Conservation (phyloP, 1,284 basidiomycete species). For the Melampsora americana region DNA sequence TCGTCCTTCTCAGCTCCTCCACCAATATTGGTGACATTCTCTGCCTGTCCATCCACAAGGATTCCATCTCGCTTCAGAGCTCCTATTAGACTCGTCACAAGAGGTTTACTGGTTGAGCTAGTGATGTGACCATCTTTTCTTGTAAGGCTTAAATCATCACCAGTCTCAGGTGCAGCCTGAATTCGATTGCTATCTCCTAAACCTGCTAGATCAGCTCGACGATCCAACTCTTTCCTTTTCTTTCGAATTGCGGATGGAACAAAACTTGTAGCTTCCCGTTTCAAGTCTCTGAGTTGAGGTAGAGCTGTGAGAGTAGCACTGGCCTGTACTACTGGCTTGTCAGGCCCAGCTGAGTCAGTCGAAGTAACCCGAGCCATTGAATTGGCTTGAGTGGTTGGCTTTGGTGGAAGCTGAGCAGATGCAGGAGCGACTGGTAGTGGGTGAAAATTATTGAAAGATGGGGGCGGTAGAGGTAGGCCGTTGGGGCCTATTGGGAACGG, state of each 20-base stretch:
- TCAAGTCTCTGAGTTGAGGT: conserved; percentile 52
- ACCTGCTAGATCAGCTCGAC: conserved; percentile 47
- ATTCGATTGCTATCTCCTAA: conserved; percentile 48
- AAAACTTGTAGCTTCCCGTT: conserved; percentile 51
- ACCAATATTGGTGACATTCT: not conserved
- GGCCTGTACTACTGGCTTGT: conserved; percentile 23
- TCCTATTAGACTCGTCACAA: conserved; percentile 18
- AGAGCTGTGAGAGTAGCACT: conserved; percentile 49
- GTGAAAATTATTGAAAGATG: conserved; percentile 21
- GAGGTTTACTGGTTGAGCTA: conserved; percentile 6
- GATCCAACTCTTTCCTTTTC: conserved; percentile 48
- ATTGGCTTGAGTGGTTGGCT: not conserved
- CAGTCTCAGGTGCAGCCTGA: conserved; percentile 48
- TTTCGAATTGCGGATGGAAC: conserved; percentile 51
- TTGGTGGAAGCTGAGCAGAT: conserved; percentile 36
- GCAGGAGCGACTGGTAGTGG: conserved; percentile 24
- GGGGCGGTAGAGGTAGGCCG: conserved; percentile 38
- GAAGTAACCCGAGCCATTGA: not conserved
- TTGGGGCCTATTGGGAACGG: conserved; percentile 39
- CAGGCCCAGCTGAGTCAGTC: not conserved
- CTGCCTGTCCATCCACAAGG: conserved; percentile 7
- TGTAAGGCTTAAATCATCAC: conserved; percentile 15
- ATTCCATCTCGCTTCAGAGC: conserved; percentile 39
- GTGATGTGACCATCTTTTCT: not conserved
- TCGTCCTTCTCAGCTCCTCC: conserved; percentile 28